Conservation (phyloP, 176 grass and related monocot genomes). For the Oryza glumipatula region DNA sequence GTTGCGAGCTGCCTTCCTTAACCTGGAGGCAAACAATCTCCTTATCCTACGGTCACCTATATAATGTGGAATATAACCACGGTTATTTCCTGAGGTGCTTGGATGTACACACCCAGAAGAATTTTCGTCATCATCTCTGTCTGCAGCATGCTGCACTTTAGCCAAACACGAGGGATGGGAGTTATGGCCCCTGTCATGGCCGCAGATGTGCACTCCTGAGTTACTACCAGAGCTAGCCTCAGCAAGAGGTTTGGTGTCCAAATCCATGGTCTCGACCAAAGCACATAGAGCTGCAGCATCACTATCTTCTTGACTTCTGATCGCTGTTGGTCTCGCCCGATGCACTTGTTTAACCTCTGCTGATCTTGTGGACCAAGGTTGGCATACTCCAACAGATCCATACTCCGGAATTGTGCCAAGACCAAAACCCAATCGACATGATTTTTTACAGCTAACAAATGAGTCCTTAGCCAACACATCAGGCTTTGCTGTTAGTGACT, state of each 20-base stretch:
- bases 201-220: conserved; percentile 54
- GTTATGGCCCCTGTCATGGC: conserved; percentile 42
- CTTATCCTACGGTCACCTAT: conserved; percentile 63
- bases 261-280: conserved; percentile 49
- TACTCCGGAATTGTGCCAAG: conserved; percentile 48
- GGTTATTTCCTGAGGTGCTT: conserved; percentile 51
- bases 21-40: conserved; percentile 67
- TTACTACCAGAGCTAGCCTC: conserved; percentile 70
- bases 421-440: conserved; percentile 15
- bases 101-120: conserved; percentile 53
- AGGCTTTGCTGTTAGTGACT: conserved; percentile 49
- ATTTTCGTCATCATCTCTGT: conserved; percentile 80
- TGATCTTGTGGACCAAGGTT: conserved; percentile 23
- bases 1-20: conserved; percentile 63
- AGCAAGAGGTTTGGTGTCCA: conserved; percentile 48
- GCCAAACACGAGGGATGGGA: conserved; percentile 35
- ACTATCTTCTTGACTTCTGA: conserved; percentile 25
- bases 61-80: conserved; percentile 41
- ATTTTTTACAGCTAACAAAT: conserved; percentile 9
- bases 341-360: conserved; percentile 46
- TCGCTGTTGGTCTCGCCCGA: conserved; percentile 17
- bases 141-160: conserved; percentile 52
- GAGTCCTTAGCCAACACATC: conserved; percentile 44
- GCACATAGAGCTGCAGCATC: conserved; percentile 31
- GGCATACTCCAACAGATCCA: conserved; percentile 29